Conservation (phyloP, 2,329 filamentous ascomycete species). For the Fusarium tricinctum region DNA sequence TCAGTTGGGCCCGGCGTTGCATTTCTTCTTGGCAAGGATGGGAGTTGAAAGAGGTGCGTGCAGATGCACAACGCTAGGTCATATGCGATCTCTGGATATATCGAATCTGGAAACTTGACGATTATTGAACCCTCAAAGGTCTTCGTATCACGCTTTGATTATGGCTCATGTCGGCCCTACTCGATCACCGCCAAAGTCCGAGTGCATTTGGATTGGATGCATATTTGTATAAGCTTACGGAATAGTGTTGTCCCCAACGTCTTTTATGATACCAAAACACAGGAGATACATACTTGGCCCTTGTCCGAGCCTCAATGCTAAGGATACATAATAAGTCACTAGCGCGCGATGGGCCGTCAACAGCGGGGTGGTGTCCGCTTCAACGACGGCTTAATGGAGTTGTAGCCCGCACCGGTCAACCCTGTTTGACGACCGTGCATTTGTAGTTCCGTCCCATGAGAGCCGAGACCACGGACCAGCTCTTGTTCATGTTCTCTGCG, state of each 20-base stretch:
- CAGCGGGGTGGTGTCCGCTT: conserved; percentile 41
- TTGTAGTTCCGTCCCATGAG: conserved; percentile 46
- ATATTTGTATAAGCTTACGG: not conserved
- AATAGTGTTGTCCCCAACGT: not conserved
- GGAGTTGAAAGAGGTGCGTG: conserved; percentile 17
- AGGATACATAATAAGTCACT: conserved; percentile 12
- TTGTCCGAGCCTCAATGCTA: conserved; percentile 9
- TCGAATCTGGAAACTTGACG: conserved; percentile 1
- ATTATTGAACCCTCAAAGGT: not conserved
- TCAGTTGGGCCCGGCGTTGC: conserved; percentile 38
- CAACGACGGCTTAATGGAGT: conserved; percentile 31
- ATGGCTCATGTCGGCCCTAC: conserved; percentile 6
- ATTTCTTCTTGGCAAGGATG: conserved; percentile 24
- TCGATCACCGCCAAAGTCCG: not conserved
- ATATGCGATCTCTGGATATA: conserved; percentile 27
- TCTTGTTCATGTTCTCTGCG: conserved; percentile 43
- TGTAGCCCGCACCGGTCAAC: conserved; percentile 45
- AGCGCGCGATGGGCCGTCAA: conserved; percentile 34
- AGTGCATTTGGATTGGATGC: not conserved
- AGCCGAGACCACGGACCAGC: conserved; percentile 50
- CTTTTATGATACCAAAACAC: not conserved
- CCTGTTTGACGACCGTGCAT: conserved; percentile 45
- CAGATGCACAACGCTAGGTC: conserved; percentile 14
- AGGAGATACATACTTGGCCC: conserved; percentile 6
- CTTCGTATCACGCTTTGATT: conserved; percentile 1